A percentile compares a stretch with the other conserved stretches of the same genome.
phyloP scores from a whole-genome alignment of 2,329 filamentous ascomycete genomes.

The Tolypocladium endophyticum region DNA sequence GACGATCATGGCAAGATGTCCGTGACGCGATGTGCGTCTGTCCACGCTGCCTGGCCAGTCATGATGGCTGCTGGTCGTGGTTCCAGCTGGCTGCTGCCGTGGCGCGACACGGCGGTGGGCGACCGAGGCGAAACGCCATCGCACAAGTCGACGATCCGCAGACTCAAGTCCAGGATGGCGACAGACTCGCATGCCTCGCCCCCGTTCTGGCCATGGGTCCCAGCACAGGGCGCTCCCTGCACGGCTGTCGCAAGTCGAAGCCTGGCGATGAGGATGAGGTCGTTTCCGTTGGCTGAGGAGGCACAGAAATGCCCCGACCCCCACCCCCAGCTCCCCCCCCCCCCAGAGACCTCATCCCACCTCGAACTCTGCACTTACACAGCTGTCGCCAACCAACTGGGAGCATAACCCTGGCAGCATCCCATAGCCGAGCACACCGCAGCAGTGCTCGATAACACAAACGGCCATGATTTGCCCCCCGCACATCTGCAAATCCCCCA shows the following conservation, averaged over 20 bases:
- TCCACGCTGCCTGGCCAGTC: not conserved
- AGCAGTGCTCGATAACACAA: not conserved
- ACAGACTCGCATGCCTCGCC: not conserved
- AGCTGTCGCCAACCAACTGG: not conserved
- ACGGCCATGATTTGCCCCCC: not conserved
- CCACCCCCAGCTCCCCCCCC: not conserved
- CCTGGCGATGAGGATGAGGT: too few relatives aligned
- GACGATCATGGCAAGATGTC: not conserved
- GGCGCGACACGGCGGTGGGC: not conserved
- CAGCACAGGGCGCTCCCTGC: not conserved
- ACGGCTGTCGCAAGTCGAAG: not conserved
- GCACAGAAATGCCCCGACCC: not conserved
- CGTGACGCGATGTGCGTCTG: not conserved
- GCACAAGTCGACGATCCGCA: not conserved
- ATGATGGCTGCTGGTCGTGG: not conserved
- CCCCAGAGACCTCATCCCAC: not conserved
- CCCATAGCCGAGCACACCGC: not conserved
- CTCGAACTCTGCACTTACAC: not conserved
- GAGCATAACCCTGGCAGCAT: not conserved
- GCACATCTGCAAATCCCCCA: not conserved
- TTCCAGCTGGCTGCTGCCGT: not conserved
- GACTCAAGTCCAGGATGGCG: too few relatives aligned
- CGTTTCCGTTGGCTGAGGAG: too few relatives aligned
- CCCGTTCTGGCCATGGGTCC: not conserved
- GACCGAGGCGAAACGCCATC: not conserved